Evolutionary conservation across 2,329 filamentous ascomycete species (phyloP).

Genomic region (Harringtonia lauricola): DNA sequence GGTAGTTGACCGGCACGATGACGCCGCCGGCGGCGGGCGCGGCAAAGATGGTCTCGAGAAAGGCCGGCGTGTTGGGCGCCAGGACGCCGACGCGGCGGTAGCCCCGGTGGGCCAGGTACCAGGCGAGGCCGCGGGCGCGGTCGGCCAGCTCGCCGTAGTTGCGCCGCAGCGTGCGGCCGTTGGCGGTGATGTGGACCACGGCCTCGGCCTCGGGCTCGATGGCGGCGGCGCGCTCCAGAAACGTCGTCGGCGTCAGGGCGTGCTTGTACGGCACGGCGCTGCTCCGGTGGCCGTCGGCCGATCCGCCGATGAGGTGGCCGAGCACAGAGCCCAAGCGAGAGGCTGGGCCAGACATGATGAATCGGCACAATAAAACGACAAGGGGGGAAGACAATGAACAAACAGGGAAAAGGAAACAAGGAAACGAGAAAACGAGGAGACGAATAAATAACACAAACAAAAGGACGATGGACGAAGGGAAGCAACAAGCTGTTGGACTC

Average conservation of each 20-base stretch:
- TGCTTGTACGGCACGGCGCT: conserved; percentile 45
- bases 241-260: conserved; percentile 76
- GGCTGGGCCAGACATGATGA: conserved; percentile 49
- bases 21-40: conserved; percentile 73
- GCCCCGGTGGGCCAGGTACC: conserved; percentile 67
- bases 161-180: conserved; percentile 61
- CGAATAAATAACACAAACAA: not conserved
- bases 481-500: not conserved
- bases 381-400: not conserved
- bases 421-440: not conserved
- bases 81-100: conserved; percentile 75
- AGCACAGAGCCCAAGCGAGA: conserved; percentile 50
- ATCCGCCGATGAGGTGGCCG: conserved; percentile 32
- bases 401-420: not conserved
- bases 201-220: conserved; percentile 82
- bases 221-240: conserved; percentile 66
- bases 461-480: not conserved
- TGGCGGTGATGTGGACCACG: conserved; percentile 75
- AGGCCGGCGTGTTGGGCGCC: conserved; percentile 86
- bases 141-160: conserved; percentile 76
- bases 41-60: conserved; percentile 82
- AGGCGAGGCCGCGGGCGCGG: conserved; percentile 76
- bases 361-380: not conserved
- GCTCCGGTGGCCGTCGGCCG: not conserved
- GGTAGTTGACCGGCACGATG: conserved; percentile 54